A percentile compares a stretch with the other conserved stretches of the same genome.
Evolutionary conservation across 177 flowering plant species (phyloP).

Genomic region (Vitis hybrid): DNA sequence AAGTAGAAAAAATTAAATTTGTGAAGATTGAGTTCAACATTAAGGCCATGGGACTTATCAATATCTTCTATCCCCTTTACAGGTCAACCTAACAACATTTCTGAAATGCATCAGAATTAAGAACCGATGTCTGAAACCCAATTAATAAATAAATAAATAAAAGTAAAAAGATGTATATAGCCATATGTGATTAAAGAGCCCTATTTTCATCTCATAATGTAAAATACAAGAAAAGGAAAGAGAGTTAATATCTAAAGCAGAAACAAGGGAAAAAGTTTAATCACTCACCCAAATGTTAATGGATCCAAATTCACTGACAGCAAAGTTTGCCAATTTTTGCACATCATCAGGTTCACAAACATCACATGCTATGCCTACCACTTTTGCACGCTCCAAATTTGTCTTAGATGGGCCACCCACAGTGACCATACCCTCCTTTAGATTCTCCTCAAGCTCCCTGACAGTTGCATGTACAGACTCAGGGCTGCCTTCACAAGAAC

Average conservation of each 20-base stretch:
- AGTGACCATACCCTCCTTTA: slow-evolving; percentile 51
- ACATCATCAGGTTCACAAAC: slow-evolving; percentile 84
- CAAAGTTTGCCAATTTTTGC: slow-evolving; percentile 72
- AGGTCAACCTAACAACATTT: background rate
- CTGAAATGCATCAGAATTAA: background rate
- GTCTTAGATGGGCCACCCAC: slow-evolving; percentile 33
- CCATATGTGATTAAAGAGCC: too few species aligned
- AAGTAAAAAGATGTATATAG: background rate
- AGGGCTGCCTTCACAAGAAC: slow-evolving; percentile 52
- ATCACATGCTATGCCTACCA: slow-evolving; percentile 86
- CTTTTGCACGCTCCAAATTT: slow-evolving; percentile 58
- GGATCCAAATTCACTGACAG: slow-evolving; percentile 71
- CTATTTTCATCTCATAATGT: background rate
- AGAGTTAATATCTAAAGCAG: background rate
- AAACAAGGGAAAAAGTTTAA: background rate
- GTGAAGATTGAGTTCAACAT: background rate
- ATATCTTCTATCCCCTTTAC: background rate
- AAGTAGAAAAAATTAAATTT: background rate
- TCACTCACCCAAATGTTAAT: slow-evolving; percentile 88
- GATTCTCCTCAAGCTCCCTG: slow-evolving; percentile 71
- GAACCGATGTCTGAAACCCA: background rate
- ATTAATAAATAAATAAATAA: too few species aligned
- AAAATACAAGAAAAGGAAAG: background rate
- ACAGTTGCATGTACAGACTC: slow-evolving; percentile 78
- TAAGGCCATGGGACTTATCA: background rate